These are phyloP conservation scores for Colletotrichum spaethianum DNA, from an alignment of 2,329 filamentous ascomycete genomes.

Conservation along the genomic window DNA sequence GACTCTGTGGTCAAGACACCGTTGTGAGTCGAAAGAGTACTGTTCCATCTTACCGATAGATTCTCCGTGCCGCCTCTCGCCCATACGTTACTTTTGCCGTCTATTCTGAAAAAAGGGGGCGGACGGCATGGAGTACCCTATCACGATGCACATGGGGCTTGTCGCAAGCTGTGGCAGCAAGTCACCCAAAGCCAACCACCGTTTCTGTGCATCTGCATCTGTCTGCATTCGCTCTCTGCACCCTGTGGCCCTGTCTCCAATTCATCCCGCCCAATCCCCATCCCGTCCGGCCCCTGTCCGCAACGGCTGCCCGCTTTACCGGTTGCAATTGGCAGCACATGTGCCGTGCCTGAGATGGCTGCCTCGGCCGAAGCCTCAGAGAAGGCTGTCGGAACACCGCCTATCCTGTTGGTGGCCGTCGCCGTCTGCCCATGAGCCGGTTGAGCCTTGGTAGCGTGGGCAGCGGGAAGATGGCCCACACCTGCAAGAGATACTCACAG, in stretches of 20 bases:
- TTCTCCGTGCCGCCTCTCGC: not conserved
- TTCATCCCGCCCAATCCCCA: constrained; percentile 22
- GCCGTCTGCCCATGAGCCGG: constrained; percentile 8
- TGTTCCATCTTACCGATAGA: not conserved
- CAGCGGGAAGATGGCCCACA: constrained; percentile 2
- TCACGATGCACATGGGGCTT: constrained; percentile 15
- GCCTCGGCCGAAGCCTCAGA: constrained; percentile 14
- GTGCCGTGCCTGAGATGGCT: constrained; percentile 9
- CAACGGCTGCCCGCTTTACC: constrained; percentile 9
- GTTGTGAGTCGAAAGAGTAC: not conserved
- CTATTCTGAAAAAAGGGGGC: constrained; percentile 2
- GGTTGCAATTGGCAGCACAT: constrained; percentile 16
- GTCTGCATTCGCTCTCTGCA: constrained; percentile 12
- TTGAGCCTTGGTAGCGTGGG: not conserved
- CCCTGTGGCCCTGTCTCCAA: constrained; percentile 11
- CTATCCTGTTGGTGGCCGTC: constrained; percentile 9
- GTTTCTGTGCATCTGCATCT: constrained; percentile 23
- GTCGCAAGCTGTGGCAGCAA: constrained; percentile 12
- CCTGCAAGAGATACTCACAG: constrained; percentile 18
- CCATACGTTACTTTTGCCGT: not conserved
- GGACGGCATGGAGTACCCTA: constrained; percentile 12
- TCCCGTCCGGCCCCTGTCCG: constrained; percentile 8
- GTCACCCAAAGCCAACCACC: constrained; percentile 25
- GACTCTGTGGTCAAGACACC: not conserved
- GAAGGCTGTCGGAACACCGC: constrained; percentile 12